These are phyloP conservation scores for Pyrenula massariospora DNA, from an alignment of 495 filamentous ascomycete genomes.

Conservation along the genomic window DNA sequence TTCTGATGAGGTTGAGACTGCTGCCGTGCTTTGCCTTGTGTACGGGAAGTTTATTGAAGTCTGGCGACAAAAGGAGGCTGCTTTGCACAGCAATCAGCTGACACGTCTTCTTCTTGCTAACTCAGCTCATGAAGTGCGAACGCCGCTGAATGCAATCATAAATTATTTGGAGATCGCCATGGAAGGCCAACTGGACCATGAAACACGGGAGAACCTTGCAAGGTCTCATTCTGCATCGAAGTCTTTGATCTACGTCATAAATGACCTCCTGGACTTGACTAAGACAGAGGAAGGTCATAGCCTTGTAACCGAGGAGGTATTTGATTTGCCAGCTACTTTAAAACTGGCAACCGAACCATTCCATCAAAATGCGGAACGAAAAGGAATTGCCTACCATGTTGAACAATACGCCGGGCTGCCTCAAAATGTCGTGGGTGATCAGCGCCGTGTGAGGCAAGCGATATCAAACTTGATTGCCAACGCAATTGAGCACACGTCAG, in stretches of 20 bases:
- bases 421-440: slow-evolving; percentile 63
- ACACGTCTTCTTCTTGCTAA: slow-evolving; percentile 77
- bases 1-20: slow-evolving; percentile 64
- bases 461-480: slow-evolving; percentile 78
- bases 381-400: slow-evolving; percentile 57
- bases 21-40: slow-evolving; percentile 77
- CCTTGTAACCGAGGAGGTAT: slow-evolving; percentile 70
- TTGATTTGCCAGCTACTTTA: slow-evolving; percentile 64
- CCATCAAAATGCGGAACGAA: slow-evolving; percentile 61
- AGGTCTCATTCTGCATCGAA: slow-evolving; percentile 93
- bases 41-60: slow-evolving; percentile 91
- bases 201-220: slow-evolving; percentile 78
- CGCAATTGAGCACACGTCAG: slow-evolving; percentile 66
- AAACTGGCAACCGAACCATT: slow-evolving; percentile 67
- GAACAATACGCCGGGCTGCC: slow-evolving; percentile 61
- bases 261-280: slow-evolving; percentile 86
- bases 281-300: slow-evolving; percentile 76
- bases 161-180: slow-evolving; percentile 93
- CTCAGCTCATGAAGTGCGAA: slow-evolving; percentile 90
- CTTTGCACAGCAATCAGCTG: slow-evolving; percentile 69
- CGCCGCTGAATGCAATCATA: slow-evolving; percentile 89
- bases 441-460: slow-evolving; percentile 64
- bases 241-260: slow-evolving; percentile 90
- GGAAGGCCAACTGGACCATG: slow-evolving; percentile 68
- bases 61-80: slow-evolving; percentile 85